These are phyloP conservation scores for Trametes pubescens DNA, from an alignment of 1,284 basidiomycete species.

Conservation along the genomic window DNA sequence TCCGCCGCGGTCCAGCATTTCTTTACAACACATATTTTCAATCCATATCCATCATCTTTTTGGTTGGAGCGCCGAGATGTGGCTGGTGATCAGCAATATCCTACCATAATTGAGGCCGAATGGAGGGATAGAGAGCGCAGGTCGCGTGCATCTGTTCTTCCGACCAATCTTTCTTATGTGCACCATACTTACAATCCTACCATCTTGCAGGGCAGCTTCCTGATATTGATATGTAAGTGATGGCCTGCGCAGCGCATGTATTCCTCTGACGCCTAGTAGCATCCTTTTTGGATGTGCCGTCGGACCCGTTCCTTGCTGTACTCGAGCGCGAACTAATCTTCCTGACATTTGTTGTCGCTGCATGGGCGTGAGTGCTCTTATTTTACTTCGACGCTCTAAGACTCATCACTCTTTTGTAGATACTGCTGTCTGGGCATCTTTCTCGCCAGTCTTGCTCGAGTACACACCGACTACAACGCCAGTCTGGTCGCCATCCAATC, in stretches of 20 bases:
- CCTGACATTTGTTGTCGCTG: constrained; percentile 55
- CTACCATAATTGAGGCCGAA: too few relatives aligned
- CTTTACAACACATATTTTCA: too few relatives aligned
- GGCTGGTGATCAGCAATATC: too few relatives aligned
- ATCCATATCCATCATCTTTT: too few relatives aligned
- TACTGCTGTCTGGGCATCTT: constrained; percentile 76
- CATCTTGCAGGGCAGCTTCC: constrained; percentile 62
- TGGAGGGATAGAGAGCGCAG: too few relatives aligned
- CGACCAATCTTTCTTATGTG: too few relatives aligned
- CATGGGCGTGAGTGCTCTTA: constrained; percentile 71
- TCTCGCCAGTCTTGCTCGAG: constrained; percentile 67
- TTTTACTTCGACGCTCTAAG: background rate
- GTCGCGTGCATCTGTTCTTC: too few relatives aligned
- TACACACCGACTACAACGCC: constrained; percentile 51
- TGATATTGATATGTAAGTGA: constrained; percentile 66
- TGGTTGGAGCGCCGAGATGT: too few relatives aligned
- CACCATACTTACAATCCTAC: background rate
- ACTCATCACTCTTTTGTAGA: constrained; percentile 43
- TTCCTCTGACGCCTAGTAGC: constrained; percentile 45
- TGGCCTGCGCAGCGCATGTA: background rate
- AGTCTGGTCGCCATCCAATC: constrained; percentile 48
- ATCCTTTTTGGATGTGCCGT: constrained; percentile 72
- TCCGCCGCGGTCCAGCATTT: too few relatives aligned
- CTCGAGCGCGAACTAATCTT: constrained; percentile 76
- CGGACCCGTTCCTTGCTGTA: constrained; percentile 71